A percentile compares a stretch with the other conserved stretches of the same genome.
Conservation (phyloP, 257 asterid species). For the Nicotiana otophora region DNA sequence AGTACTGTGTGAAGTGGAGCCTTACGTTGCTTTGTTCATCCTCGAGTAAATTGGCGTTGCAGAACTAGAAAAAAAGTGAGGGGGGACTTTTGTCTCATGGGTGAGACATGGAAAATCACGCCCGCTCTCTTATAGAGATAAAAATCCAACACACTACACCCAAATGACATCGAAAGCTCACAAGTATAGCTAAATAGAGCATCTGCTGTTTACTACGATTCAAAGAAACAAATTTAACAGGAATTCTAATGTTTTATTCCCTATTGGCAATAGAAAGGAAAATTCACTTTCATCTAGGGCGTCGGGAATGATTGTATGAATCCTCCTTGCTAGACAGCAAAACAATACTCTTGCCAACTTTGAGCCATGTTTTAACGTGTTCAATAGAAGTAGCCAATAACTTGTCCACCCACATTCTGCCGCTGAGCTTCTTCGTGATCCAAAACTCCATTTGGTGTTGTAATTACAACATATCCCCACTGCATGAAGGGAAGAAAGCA, state of each 20-base stretch:
- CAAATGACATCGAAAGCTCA: not conserved
- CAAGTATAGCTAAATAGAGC: not conserved
- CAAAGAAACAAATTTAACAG: conserved; percentile 4
- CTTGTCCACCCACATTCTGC: conserved; percentile 91
- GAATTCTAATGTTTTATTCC: not conserved
- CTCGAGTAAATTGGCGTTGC: too few species aligned
- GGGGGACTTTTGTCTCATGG: too few species aligned
- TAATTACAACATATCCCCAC: conserved; percentile 96
- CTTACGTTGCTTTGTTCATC: too few species aligned
- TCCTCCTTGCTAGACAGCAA: not conserved
- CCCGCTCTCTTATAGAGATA: too few species aligned
- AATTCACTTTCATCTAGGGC: not conserved
- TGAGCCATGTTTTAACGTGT: not conserved
- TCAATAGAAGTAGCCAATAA: conserved; percentile 86
- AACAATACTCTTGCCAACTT: not conserved
- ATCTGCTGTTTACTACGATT: not conserved
- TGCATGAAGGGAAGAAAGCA: conserved; percentile 24
- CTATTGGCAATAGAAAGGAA: not conserved
- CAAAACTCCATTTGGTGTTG: conserved; percentile 92
- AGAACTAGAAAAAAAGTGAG: too few species aligned
- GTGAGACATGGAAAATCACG: too few species aligned
- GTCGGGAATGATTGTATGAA: not conserved
- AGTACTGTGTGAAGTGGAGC: too few species aligned
- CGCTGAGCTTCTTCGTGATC: conserved; percentile 93
- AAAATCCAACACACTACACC: too few species aligned